phyloP scores from a whole-genome alignment of 2,329 filamentous ascomycete species.

The Nothophoma quercina region DNA sequence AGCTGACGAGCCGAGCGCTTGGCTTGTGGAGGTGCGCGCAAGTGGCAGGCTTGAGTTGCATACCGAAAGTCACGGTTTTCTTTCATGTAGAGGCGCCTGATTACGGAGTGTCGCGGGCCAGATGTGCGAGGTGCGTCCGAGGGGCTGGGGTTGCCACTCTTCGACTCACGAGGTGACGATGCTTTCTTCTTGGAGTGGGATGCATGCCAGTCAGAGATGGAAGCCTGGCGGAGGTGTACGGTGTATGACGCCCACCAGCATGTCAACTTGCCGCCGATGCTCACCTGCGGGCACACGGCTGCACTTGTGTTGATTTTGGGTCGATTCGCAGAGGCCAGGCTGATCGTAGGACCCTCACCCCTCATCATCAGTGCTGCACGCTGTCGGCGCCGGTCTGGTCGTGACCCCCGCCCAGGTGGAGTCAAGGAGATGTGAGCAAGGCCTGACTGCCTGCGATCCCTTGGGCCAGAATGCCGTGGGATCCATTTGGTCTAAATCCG shows the following conservation, averaged over 20 bases:
- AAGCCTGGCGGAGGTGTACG: slow-evolving; percentile 10
- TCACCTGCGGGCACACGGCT: slow-evolving; percentile 27
- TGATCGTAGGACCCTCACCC: slow-evolving; percentile 22
- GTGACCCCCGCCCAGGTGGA: slow-evolving; percentile 21
- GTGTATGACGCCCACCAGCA: slow-evolving; percentile 28
- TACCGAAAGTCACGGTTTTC: slow-evolving; percentile 14
- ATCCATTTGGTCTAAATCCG: slow-evolving; percentile 17
- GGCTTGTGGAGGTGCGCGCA: slow-evolving; percentile 21
- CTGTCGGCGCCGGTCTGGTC: slow-evolving; percentile 23
- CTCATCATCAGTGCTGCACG: slow-evolving; percentile 21
- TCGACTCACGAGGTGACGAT: slow-evolving; percentile 27
- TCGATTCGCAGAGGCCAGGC: slow-evolving; percentile 25
- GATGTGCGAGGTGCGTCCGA: slow-evolving; percentile 22
- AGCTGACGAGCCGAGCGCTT: slow-evolving; percentile 14
- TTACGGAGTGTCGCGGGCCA: slow-evolving; percentile 30
- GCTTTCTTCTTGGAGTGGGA: slow-evolving; percentile 12
- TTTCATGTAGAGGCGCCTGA: slow-evolving; percentile 22
- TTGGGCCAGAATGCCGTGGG: slow-evolving; percentile 23
- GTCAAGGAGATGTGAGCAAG: slow-evolving; percentile 12
- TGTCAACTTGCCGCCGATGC: slow-evolving; percentile 14
- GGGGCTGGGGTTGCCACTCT: slow-evolving; percentile 27
- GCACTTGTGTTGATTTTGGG: slow-evolving; percentile 20
- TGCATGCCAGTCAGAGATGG: slow-evolving; percentile 22
- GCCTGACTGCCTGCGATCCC: slow-evolving; percentile 15
- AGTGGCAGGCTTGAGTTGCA: slow-evolving; percentile 18